phyloP scores from a whole-genome alignment of 1,284 basidiomycete genomes.

The Sporisorium scitamineum region DNA sequence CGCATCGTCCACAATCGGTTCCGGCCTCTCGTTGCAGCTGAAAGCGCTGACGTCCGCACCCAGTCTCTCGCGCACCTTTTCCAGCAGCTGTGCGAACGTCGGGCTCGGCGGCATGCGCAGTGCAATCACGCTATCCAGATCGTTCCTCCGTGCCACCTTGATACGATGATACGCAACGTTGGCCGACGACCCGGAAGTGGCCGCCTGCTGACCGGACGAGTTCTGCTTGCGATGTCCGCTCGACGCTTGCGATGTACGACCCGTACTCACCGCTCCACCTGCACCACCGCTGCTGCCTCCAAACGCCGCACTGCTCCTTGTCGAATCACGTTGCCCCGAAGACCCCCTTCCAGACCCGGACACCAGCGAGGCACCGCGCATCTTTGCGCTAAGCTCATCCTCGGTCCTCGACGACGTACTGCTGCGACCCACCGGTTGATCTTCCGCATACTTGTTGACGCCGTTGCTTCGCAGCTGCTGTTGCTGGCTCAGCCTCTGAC shows the following conservation, averaged over 20 bases:
- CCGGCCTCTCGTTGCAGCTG: conserved; percentile 72
- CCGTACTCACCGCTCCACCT: conserved; percentile 21
- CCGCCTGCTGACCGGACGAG: conserved; percentile 38
- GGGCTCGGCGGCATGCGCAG: conserved; percentile 97
- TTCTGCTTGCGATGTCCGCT: conserved; percentile 41
- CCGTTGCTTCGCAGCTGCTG: conserved; percentile 34
- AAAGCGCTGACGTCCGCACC: conserved; percentile 78
- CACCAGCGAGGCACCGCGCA: conserved; percentile 36
- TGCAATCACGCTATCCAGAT: conserved; percentile 89
- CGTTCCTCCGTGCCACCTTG: conserved; percentile 92
- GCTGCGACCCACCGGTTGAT: conserved; percentile 40
- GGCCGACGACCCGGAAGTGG: conserved; percentile 44
- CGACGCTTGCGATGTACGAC: conserved; percentile 45
- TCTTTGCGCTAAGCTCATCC: conserved; percentile 35
- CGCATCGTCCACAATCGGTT: conserved; percentile 77
- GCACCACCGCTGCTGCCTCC: conserved; percentile 5
- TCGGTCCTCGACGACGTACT: conserved; percentile 33
- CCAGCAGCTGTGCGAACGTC: conserved; percentile 84
- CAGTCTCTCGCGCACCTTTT: conserved; percentile 87
- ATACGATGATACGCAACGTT: conserved; percentile 78
- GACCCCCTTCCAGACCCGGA: conserved; percentile 21
- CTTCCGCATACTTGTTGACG: conserved; percentile 45
- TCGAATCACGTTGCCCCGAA: conserved; percentile 33
- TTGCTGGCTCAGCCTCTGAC: conserved; percentile 18
- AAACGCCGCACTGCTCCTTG: conserved; percentile 32